A percentile compares a stretch with the other conserved stretches of the same genome.
These are phyloP conservation scores for Dictyostelium capitatum DNA, from an alignment of 78 protist species.

Conservation along the genomic window DNA sequence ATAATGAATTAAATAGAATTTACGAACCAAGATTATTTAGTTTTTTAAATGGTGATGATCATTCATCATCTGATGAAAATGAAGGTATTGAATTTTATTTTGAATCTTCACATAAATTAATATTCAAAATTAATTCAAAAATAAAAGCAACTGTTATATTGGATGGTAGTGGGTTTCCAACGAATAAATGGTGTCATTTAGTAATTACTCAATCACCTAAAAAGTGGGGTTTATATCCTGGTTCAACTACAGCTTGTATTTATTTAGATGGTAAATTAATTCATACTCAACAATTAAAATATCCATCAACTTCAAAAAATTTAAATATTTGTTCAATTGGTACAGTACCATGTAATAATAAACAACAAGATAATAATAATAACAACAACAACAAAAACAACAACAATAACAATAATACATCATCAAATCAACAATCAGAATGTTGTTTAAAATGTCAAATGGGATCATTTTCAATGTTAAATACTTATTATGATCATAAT, in stretches of 20 bases:
- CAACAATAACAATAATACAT: background rate
- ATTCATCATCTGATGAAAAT: too few species aligned
- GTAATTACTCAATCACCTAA: conserved; percentile 35
- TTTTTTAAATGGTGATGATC: conserved; percentile 15
- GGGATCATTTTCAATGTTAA: conserved; percentile 54
- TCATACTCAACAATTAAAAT: conserved; percentile 20
- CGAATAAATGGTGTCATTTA: conserved; percentile 46
- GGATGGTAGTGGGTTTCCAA: conserved; percentile 12
- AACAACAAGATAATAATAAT: background rate
- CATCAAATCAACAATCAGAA: background rate
- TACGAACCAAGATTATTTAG: conserved; percentile 70
- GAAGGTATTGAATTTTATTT: conserved; percentile 66
- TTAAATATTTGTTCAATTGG: conserved; percentile 57
- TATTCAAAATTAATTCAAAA: conserved; percentile 19
- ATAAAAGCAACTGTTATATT: conserved; percentile 14
- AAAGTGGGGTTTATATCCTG: conserved; percentile 42
- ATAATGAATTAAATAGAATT: background rate
- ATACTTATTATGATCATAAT: background rate
- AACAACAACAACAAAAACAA: too few species aligned
- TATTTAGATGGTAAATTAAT: conserved; percentile 25
- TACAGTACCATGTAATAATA: conserved; percentile 15
- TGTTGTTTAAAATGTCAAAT: conserved; percentile 46
- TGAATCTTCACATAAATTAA: background rate
- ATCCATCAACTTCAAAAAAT: conserved; percentile 59
- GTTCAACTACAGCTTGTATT: background rate